Conservation (phyloP, 768 basidiomycete species). For the Termitomyces titanicus region DNA sequence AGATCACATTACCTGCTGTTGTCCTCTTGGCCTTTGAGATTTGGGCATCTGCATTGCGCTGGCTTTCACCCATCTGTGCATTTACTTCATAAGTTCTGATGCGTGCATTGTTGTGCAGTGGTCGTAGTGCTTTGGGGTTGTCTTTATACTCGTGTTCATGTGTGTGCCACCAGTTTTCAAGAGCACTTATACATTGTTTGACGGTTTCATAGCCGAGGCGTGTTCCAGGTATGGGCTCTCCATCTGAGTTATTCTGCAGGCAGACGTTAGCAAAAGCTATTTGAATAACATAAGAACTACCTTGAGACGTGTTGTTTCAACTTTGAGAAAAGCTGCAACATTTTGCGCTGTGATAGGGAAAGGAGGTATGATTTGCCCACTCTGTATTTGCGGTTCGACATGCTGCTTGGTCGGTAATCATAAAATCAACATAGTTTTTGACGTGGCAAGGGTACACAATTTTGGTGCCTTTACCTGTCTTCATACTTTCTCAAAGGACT, state of each 20-base stretch:
- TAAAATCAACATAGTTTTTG: slow-evolving; percentile 22
- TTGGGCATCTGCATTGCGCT: background rate
- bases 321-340: slow-evolving; percentile 25
- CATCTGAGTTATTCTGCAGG: slow-evolving; percentile 9
- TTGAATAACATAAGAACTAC: too few relatives aligned
- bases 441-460: too few relatives aligned
- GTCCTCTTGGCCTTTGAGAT: slow-evolving; percentile 6
- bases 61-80: background rate
- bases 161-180: slow-evolving; percentile 19
- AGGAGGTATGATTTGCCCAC: slow-evolving; percentile 12
- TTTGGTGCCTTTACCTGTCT: too few relatives aligned
- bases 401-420: slow-evolving; percentile 13
- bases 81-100: too few relatives aligned
- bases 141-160: slow-evolving; percentile 11
- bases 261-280: background rate
- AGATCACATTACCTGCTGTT: slow-evolving; percentile 4
- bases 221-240: slow-evolving; percentile 16
- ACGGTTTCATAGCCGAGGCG: slow-evolving; percentile 22
- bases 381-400: background rate
- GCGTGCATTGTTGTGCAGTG: background rate
- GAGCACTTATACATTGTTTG: slow-evolving; percentile 24
- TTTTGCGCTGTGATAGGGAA: slow-evolving; percentile 28
- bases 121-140: background rate
- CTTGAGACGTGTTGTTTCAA: slow-evolving; percentile 25
- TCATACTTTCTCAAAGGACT: too few relatives aligned